Conservation (phyloP, 1,284 basidiomycete genomes). For the Marasmius oreades region DNA sequence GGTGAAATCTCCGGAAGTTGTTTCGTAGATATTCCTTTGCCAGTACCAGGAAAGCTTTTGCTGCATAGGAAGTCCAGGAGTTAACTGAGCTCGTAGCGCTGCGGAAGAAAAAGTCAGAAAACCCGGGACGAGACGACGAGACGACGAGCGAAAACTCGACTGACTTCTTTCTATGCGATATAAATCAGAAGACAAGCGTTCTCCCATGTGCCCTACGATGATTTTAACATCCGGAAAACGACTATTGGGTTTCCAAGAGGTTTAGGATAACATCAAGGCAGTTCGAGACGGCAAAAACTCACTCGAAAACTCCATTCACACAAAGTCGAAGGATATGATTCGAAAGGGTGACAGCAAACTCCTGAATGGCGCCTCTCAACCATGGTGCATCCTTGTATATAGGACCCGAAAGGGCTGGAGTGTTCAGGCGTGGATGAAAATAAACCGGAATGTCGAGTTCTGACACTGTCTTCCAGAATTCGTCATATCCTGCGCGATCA, state of each 20-base stretch:
- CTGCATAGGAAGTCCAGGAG: constrained; percentile 37
- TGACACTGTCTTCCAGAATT: constrained; percentile 39
- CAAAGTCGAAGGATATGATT: constrained; percentile 38
- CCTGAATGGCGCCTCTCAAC: constrained; percentile 31
- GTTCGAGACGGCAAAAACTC: not conserved
- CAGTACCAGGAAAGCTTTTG: constrained; percentile 37
- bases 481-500: constrained; percentile 40
- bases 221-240: constrained; percentile 38
- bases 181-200: constrained; percentile 39
- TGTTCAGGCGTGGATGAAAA: constrained; percentile 35
- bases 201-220: constrained; percentile 40
- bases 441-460: constrained; percentile 42
- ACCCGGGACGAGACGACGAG: not conserved
- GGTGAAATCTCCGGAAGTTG: constrained; percentile 42
- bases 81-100: constrained; percentile 12
- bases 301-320: constrained; percentile 39
- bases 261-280: not conserved
- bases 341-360: constrained; percentile 36
- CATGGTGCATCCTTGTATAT: constrained; percentile 31
- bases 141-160: constrained; percentile 7
- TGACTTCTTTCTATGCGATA: constrained; percentile 36
- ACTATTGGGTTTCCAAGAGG: constrained; percentile 20
- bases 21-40: constrained; percentile 39
- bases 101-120: constrained; percentile 24
- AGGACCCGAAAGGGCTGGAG: constrained; percentile 24